Conservation (phyloP, 2,329 filamentous ascomycete species). For the Alternaria tenuissima region DNA sequence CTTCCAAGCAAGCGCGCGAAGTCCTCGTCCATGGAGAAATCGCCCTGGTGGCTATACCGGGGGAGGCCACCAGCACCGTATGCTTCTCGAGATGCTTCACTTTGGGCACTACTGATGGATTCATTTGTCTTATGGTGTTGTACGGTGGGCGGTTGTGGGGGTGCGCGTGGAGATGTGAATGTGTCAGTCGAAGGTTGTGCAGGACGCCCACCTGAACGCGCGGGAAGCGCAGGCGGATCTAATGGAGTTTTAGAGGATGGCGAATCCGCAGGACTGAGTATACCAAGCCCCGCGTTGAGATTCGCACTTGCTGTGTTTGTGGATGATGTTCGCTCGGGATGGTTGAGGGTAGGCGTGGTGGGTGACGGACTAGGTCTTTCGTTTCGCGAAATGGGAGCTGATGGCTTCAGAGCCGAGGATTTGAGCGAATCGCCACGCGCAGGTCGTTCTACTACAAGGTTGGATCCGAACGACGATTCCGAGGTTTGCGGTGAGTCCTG, state of each 20-base stretch:
- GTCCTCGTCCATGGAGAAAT: conserved; percentile 95
- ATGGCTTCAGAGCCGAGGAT: conserved; percentile 53
- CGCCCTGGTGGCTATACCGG: conserved; percentile 74
- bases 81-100: conserved; percentile 45
- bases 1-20: conserved; percentile 86
- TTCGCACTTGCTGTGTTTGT: conserved; percentile 37
- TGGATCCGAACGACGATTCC: conserved; percentile 50
- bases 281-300: conserved; percentile 53
- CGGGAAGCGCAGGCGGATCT: conserved; percentile 56
- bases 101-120: conserved; percentile 56
- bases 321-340: conserved; percentile 53
- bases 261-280: conserved; percentile 55
- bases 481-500: conserved; percentile 47
- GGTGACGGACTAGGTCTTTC: conserved; percentile 60
- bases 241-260: conserved; percentile 51
- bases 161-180: conserved; percentile 57
- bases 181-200: conserved; percentile 47
- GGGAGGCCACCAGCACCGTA: conserved; percentile 46
- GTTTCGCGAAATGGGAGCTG: conserved; percentile 63
- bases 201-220: conserved; percentile 58
- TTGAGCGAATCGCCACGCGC: conserved; percentile 69
- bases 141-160: conserved; percentile 53
- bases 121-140: conserved; percentile 53
- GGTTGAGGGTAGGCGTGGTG: conserved; percentile 51
- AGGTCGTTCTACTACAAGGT: conserved; percentile 56